A percentile compares a stretch with the other conserved stretches of the same genome.
phyloP scores from a whole-genome alignment of 2,329 filamentous ascomycete genomes.

The Phyllosticta citrichinensis region DNA sequence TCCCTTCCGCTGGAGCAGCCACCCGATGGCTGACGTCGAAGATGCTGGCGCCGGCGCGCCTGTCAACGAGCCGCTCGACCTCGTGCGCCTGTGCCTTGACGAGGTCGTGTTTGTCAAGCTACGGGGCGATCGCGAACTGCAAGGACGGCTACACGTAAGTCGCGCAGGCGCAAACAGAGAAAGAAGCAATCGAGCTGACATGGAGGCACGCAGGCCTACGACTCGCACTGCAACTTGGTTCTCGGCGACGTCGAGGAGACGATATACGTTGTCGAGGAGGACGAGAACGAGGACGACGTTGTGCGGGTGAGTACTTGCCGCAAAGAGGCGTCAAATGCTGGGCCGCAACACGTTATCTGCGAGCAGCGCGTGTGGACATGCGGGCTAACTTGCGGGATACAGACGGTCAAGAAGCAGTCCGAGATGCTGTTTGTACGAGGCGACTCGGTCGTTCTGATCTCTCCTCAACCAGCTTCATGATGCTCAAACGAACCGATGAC shows the following conservation, averaged over 20 bases:
- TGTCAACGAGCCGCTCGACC: slow-evolving; percentile 85
- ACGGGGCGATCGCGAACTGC: slow-evolving; percentile 87
- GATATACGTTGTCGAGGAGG: slow-evolving; percentile 85
- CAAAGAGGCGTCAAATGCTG: neutral
- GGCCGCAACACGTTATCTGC: neutral
- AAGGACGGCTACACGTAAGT: slow-evolving; percentile 81
- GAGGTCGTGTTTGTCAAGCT: slow-evolving; percentile 97
- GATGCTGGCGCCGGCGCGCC: slow-evolving; percentile 50
- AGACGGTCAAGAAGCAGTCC: slow-evolving; percentile 93
- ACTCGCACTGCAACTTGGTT: slow-evolving; percentile 95
- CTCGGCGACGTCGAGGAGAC: slow-evolving; percentile 96
- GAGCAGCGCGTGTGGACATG: neutral
- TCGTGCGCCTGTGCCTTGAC: slow-evolving; percentile 88
- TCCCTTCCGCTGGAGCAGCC: neutral
- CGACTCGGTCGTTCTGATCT: slow-evolving; percentile 42
- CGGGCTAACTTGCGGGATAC: slow-evolving; percentile 2
- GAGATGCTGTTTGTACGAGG: slow-evolving; percentile 96
- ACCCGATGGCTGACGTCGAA: slow-evolving; percentile 70
- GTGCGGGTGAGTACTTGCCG: slow-evolving; percentile 3
- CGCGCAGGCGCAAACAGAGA: neutral
- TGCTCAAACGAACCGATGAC: neutral
- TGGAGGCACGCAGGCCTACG: slow-evolving; percentile 64
- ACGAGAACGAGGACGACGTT: slow-evolving; percentile 61
- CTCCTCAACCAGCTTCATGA: slow-evolving; percentile 22
- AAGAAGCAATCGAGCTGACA: neutral